Evolutionary conservation across 768 basidiomycete species (phyloP), one percentile per base, ranked within the genome.

Genomic region (Pulveroboletus sp.): DNA sequence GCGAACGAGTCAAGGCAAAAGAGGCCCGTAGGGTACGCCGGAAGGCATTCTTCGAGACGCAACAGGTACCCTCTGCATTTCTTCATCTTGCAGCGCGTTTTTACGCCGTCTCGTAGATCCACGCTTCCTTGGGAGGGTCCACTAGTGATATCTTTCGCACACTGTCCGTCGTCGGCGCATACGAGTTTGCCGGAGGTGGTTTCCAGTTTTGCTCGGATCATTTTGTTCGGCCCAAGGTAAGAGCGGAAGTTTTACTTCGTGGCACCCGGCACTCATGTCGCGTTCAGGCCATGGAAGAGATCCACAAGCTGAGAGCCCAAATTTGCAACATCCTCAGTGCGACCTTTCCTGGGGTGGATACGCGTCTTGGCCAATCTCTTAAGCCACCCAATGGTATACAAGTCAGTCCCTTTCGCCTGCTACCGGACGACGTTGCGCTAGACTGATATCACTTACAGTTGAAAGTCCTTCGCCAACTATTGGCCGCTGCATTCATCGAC

Each of bases 161-260:
- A 29, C 75, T 99, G 9, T 94, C 94, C 13, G 92, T 95, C n/a
- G 84, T 97, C 16, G 97, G 97, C 0, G 97, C 95, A 4, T 98
- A 93, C 65, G 94, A 97, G 64, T 95, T 87, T 65, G 87, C 88
- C 19, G 87, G 90, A 9, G 89, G 88, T 21, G 82, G 83, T 2
- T 77, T 79, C 48, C 66, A 76, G 19, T 99, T 98, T 67, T 99
- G 97, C 65, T 68, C 71, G 11, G 82, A 89, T 33, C 91, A 98
- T 66, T 99, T 97, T 58, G 87, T 98, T 19, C 75, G 93, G 52
- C 77, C 78, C 0, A 98, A 97, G 77, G 94, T 93, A 59, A 31
- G 72, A 40, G 21, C 6, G 5, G 20, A 27, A n/a, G 3, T 21
- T 11, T 39, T 42, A 35, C 41, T 43, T 29, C 6, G 16, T 43